Conservation (phyloP, 805 yeast genomes). For the Zygosaccharomyces bailii region DNA sequence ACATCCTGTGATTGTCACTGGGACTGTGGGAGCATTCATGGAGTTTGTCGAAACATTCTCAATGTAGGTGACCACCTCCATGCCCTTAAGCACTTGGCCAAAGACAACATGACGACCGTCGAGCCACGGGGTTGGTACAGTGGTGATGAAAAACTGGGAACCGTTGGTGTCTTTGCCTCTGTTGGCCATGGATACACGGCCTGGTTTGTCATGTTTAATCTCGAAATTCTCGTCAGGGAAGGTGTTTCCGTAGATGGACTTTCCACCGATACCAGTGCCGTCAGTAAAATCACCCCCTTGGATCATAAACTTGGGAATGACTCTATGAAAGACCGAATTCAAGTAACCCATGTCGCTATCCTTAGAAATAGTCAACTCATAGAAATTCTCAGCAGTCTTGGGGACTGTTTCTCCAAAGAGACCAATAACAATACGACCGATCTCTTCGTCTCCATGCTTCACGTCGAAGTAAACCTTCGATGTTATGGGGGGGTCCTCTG, state of each 20-base stretch:
- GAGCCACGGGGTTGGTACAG: slow-evolving; percentile 87
- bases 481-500: slow-evolving; percentile 47
- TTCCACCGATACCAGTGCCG: slow-evolving; percentile 97
- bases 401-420: slow-evolving; percentile 84
- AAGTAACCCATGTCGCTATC: slow-evolving; percentile 64
- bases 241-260: slow-evolving; percentile 77
- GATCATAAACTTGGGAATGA: slow-evolving; percentile 95
- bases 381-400: slow-evolving; percentile 85
- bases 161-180: slow-evolving; percentile 83
- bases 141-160: slow-evolving; percentile 85
- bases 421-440: slow-evolving; percentile 86
- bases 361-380: slow-evolving; percentile 71
- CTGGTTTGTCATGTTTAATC: slow-evolving; percentile 66
- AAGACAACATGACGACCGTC: slow-evolving; percentile 95
- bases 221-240: slow-evolving; percentile 69
- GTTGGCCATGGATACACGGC: slow-evolving; percentile 74
- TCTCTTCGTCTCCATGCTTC: slow-evolving; percentile 66
- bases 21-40: slow-evolving; percentile 69
- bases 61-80: slow-evolving; percentile 73
- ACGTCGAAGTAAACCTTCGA: slow-evolving; percentile 83
- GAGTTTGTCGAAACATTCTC: slow-evolving; percentile 67
- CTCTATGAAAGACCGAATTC: slow-evolving; percentile 68
- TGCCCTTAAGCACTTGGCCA: slow-evolving; percentile 88
- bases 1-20: slow-evolving; percentile 59
- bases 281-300: slow-evolving; percentile 95